These are phyloP conservation scores for Herpetomonas tarakana DNA, from an alignment of 208 protist genomes.

Conservation along the genomic window DNA sequence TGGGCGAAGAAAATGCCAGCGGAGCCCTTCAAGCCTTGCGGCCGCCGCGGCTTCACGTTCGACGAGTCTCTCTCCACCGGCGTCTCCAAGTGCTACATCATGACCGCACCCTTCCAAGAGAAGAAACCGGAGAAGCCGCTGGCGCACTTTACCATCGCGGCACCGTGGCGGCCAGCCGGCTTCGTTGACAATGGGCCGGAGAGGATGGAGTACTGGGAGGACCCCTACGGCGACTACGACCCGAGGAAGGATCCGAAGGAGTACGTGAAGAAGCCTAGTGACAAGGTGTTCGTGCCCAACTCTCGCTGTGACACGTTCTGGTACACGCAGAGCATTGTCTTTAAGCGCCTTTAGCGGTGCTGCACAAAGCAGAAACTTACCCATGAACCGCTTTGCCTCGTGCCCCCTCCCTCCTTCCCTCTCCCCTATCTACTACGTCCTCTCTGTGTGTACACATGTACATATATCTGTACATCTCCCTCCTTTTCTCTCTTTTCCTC, in stretches of 20 bases:
- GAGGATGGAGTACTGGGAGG: constrained; percentile 83
- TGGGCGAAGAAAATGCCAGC: constrained; percentile 65
- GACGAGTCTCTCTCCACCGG: constrained; percentile 74
- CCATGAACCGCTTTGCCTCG: not conserved
- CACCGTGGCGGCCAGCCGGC: constrained; percentile 71
- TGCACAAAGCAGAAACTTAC: not conserved
- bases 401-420: not conserved
- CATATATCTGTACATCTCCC: too few species aligned
- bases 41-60: constrained; percentile 79
- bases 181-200: constrained; percentile 70
- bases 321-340: constrained; percentile 89
- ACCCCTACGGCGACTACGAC: constrained; percentile 82
- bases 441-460: too few species aligned
- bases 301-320: constrained; percentile 68
- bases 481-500: too few species aligned
- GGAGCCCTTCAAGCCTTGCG: constrained; percentile 57
- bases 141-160: constrained; percentile 54
- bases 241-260: constrained; percentile 74
- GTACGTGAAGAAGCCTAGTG: constrained; percentile 59
- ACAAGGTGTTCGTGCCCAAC: constrained; percentile 61
- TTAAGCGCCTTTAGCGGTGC: constrained; percentile 63
- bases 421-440: too few species aligned
- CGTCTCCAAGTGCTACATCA: constrained; percentile 72
- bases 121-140: constrained; percentile 38
- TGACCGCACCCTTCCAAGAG: constrained; percentile 68